A percentile compares a stretch with the other conserved stretches of the same genome.
Evolutionary conservation across 257 asterid genomes (phyloP).

Genomic region (Capsicum rhomboideum): DNA sequence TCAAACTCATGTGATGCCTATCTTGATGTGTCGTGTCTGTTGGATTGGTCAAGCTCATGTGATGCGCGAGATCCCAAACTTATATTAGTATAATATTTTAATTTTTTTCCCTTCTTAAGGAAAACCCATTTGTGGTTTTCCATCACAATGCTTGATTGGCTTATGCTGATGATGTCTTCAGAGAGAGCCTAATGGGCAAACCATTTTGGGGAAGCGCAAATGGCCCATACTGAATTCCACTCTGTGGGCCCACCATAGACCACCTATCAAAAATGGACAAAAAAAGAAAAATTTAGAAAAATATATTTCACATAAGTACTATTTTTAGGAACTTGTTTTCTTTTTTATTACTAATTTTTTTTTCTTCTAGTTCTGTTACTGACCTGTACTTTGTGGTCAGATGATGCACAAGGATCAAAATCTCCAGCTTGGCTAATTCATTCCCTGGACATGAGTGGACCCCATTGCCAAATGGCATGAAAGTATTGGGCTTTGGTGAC

Average conservation of each 20-base stretch:
- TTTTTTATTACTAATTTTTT: not conserved
- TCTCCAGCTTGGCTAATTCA: slow-evolving; percentile 90
- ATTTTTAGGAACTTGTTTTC: slow-evolving; percentile 8
- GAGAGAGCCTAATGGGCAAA: slow-evolving; percentile 66
- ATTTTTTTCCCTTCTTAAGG: not conserved
- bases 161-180: slow-evolving; percentile 18
- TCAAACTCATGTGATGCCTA: not conserved
- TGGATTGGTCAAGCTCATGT: not conserved
- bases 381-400: slow-evolving; percentile 91
- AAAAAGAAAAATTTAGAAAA: not conserved
- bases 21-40: too few species aligned
- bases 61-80: not conserved
- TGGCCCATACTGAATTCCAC: slow-evolving; percentile 93
- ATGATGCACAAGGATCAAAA: slow-evolving; percentile 73
- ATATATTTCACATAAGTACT: not conserved
- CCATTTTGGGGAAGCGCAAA: slow-evolving; percentile 98
- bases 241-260: slow-evolving; percentile 80
- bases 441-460: slow-evolving; percentile 88
- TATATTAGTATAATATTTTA: not conserved
- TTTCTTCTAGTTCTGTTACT: not conserved
- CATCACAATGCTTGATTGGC: not conserved
- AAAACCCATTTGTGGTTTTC: not conserved
- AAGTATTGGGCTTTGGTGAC: slow-evolving; percentile 74
- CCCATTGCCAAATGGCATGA: slow-evolving; percentile 97
- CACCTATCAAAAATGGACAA: slow-evolving; percentile 46